Evolutionary conservation across 352 stramenopile species (phyloP).

Genomic region (Phytopythium boreale): DNA sequence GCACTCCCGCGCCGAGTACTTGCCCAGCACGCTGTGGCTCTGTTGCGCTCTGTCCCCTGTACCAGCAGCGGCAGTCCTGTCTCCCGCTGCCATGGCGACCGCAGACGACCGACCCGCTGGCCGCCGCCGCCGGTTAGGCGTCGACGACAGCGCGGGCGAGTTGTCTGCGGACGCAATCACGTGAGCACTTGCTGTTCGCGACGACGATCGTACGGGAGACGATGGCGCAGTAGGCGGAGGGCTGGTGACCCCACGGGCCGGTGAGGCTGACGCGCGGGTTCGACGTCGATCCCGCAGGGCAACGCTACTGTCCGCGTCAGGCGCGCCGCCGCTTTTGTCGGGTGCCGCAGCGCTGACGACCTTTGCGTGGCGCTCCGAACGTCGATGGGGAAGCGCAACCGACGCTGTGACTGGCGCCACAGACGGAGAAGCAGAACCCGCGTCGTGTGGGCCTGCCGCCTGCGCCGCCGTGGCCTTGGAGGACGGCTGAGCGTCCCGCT

Average conservation of each 20-base stretch:
- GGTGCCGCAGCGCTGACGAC: not conserved
- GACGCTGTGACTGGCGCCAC: not conserved
- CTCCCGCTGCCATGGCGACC: conserved; percentile 5
- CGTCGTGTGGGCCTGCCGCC: not conserved
- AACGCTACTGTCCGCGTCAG: conserved; percentile 7
- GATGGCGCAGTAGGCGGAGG: conserved; percentile 12
- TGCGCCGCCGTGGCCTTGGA: conserved; percentile 13
- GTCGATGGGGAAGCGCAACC: conserved; percentile 7
- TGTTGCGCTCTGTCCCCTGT: conserved; percentile 7
- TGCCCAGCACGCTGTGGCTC: conserved; percentile 30
- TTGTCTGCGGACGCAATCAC: conserved; percentile 3
- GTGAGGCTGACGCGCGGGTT: not conserved
- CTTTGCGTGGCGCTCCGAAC: conserved; percentile 20
- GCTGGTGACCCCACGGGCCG: conserved; percentile 4
- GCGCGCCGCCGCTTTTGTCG: not conserved
- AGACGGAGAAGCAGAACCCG: not conserved
- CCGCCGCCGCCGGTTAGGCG: conserved; percentile 10
- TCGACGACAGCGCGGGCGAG: conserved; percentile 8
- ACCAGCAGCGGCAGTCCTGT: not conserved
- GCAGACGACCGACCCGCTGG: conserved; percentile 11
- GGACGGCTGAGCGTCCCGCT: conserved; percentile 28
- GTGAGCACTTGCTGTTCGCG: not conserved
- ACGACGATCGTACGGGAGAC: not conserved
- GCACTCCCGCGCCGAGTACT: conserved; percentile 49
- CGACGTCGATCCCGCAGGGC: not conserved